Evolutionary conservation across 306 rosid species (phyloP).

Genomic region (Erythrophleum fordii): DNA sequence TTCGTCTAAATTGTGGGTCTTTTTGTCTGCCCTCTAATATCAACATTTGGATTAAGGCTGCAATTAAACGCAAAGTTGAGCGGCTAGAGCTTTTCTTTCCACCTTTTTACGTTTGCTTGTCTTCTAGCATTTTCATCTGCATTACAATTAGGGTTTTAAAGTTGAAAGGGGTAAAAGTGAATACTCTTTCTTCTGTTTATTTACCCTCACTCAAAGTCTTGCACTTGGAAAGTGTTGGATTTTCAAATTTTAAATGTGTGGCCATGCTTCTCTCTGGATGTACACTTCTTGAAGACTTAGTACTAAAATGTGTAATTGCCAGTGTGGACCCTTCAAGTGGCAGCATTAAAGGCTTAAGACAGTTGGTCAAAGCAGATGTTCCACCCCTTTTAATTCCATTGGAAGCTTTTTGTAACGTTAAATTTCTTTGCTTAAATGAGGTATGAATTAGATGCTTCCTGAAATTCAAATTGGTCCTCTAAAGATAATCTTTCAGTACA

Average conservation of each 20-base stretch:
- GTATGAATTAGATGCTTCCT: not conserved
- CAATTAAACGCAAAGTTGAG: not conserved
- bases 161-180: not conserved
- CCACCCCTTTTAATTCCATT: not conserved
- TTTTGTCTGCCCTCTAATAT: not conserved
- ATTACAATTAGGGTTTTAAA: not conserved
- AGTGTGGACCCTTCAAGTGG: not conserved
- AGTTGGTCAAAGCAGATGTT: not conserved
- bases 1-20: not conserved
- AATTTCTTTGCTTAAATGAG: not conserved
- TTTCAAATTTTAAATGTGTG: accelerated
- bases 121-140: not conserved
- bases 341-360: not conserved
- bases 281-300: not conserved
- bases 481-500: no score
- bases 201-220: constrained; percentile 16
- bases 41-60: not conserved
- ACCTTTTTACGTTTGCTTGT: not conserved
- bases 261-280: not conserved
- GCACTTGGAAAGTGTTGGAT: not conserved
- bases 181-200: not conserved
- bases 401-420: not conserved
- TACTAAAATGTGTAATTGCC: no score
- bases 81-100: not conserved
- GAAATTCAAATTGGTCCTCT: no score